These are phyloP conservation scores for Hypoxylon lienhwacheense DNA, from an alignment of 495 filamentous ascomycete species.

Conservation along the genomic window DNA sequence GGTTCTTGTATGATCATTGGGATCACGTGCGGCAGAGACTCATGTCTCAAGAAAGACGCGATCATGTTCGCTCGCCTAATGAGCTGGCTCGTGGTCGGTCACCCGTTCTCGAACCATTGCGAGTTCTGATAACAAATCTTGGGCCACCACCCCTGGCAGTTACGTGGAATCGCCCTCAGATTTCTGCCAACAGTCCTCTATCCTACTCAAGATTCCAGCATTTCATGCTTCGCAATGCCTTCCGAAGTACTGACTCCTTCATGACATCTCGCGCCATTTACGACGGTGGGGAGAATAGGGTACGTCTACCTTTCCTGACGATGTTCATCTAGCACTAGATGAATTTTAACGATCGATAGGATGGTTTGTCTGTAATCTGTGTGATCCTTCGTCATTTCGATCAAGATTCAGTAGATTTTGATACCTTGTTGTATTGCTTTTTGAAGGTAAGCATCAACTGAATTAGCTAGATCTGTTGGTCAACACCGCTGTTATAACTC, in stretches of 20 bases:
- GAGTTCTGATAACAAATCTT: constrained; percentile 61
- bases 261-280: constrained; percentile 64
- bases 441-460: constrained; percentile 53
- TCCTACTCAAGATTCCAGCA: constrained; percentile 68
- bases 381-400: constrained; percentile 66
- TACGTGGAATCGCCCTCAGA: constrained; percentile 62
- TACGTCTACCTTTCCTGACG: constrained; percentile 15
- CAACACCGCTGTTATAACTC: not conserved
- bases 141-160: constrained; percentile 66
- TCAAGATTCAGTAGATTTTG: constrained; percentile 59
- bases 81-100: constrained; percentile 50
- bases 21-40: constrained; percentile 65
- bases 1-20: constrained; percentile 70
- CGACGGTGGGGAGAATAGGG: constrained; percentile 67
- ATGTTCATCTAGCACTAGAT: not conserved
- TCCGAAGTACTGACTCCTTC: constrained; percentile 61
- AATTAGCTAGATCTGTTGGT: not conserved
- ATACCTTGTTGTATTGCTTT: constrained; percentile 64
- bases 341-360: constrained; percentile 37
- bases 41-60: constrained; percentile 57
- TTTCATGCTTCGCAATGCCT: constrained; percentile 69
- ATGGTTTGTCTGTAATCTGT: constrained; percentile 66
- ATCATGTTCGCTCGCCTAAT: constrained; percentile 52
- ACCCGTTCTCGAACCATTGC: constrained; percentile 54
- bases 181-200: constrained; percentile 59